These are phyloP conservation scores for Neurospora sp. DNA, from an alignment of 495 filamentous ascomycete species.

Conservation along the genomic window DNA sequence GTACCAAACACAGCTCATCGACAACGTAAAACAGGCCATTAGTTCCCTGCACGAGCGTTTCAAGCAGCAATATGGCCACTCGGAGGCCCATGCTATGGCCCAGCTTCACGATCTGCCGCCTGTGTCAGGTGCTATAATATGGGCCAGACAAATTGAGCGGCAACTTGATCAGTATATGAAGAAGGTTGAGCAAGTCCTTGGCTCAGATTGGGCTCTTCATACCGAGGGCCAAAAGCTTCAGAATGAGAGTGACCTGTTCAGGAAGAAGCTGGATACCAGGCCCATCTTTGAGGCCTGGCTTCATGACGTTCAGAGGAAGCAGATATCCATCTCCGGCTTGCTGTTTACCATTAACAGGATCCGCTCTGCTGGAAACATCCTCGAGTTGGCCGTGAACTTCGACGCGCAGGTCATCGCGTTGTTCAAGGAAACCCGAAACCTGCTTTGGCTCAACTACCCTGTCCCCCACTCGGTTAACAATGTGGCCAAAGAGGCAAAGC, in stretches of 20 bases:
- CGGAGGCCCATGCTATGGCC: conserved; percentile 95
- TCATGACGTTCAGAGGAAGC: conserved; percentile 72
- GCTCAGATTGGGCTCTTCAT: conserved; percentile 86
- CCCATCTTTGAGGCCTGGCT: conserved; percentile 93
- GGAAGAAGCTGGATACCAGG: conserved; percentile 88
- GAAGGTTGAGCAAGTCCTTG: conserved; percentile 91
- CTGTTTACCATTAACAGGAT: conserved; percentile 86
- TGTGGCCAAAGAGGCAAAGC: conserved; percentile 91
- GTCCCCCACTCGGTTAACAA: conserved; percentile 91
- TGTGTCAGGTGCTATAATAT: conserved; percentile 92
- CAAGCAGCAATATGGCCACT: conserved; percentile 96
- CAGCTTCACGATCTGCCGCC: conserved; percentile 91
- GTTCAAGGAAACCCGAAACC: conserved; percentile 97
- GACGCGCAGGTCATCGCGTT: conserved; percentile 92
- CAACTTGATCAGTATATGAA: conserved; percentile 95
- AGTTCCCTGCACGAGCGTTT: conserved; percentile 88
- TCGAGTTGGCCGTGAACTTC: conserved; percentile 91
- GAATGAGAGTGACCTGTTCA: conserved; percentile 77
- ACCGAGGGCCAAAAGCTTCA: conserved; percentile 91
- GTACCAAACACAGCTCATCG: conserved; percentile 94
- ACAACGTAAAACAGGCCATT: conserved; percentile 94
- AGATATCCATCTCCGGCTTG: conserved; percentile 81
- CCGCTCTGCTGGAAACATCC: conserved; percentile 69
- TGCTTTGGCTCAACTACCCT: conserved; percentile 84
- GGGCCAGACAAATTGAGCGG: conserved; percentile 92